These are phyloP conservation scores for Ilex asprella DNA, from an alignment of 257 asterid species.

Conservation along the genomic window DNA sequence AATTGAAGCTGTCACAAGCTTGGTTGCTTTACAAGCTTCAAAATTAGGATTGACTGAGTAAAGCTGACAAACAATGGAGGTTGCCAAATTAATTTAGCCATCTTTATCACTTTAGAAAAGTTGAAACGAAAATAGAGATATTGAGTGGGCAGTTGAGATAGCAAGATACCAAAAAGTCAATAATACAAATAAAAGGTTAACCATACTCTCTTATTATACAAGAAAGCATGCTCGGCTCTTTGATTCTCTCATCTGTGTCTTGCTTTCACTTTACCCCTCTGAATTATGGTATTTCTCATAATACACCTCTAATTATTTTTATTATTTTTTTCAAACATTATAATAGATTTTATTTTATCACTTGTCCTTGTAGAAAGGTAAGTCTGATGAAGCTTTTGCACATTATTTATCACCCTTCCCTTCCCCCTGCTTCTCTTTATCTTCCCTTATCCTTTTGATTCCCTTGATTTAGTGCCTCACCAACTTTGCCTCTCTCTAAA, in stretches of 20 bases:
- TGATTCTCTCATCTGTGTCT: background rate
- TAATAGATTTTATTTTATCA: background rate
- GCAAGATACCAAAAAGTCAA: slow-evolving; percentile 15
- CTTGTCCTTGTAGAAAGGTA: slow-evolving; percentile 9
- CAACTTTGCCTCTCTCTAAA: background rate
- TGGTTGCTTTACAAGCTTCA: no score
- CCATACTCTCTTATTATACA: background rate
- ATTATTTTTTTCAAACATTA: background rate
- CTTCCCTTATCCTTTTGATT: background rate
- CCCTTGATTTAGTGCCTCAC: background rate
- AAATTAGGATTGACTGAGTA: no score
- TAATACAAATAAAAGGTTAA: slow-evolving; percentile 9
- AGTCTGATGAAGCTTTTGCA: slow-evolving; percentile 10
- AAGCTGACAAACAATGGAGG: no score
- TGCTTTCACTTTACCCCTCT: no score
- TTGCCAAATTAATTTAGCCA: no score
- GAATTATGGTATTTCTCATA: background rate
- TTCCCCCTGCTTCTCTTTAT: background rate
- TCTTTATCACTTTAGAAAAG: no score
- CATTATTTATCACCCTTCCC: background rate
- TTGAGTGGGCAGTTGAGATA: slow-evolving; percentile 16
- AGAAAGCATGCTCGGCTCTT: background rate
- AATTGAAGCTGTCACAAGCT: no score
- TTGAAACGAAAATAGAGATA: slow-evolving; percentile 1
- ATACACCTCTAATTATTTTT: no score